Base-by-base conservation (phyloP, 495 filamentous ascomycete species). In the Neurospora tetraspora region DNA sequence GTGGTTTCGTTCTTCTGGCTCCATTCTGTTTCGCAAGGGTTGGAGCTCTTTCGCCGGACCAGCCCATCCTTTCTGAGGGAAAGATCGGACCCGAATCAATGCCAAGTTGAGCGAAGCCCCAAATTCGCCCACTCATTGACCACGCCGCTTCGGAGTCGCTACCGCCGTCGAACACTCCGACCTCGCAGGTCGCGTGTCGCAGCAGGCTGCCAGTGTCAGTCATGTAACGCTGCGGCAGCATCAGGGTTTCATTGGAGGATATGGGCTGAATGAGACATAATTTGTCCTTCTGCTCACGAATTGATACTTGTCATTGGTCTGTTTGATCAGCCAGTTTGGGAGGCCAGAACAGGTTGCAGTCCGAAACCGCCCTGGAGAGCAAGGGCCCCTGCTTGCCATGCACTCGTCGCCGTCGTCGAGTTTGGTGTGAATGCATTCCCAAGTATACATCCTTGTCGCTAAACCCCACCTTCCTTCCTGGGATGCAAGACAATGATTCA, bases 1-100 rank as follows among this genome's bases (percentile, higher is more conserved):
- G 68, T 72, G 72, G 71, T 43, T 76, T 71, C n/a, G 36, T 37
- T 34, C 61, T 68, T 39, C 42, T 59, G 71, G 73, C 70, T 77
- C 65, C 37, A 68, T 69, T 47, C 20, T 65, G 16, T 38, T 34
- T 74, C 36, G n/a, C 37, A 59, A 36, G 61, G 74, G 65, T 47
- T 12, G 27, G 53, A 4, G 23, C 45, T 12, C 23, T 53, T 53
- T 53, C 11, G 53, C 23, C 20, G 53, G 23, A 61, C 53, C 53
- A 61, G 5, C 53, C 53, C 20, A 31, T 61, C 23, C 53, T 65
- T 31, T 65, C 53, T 34, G 47, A 65, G 53, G 53, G 2, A 65
- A 65, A 65, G 53, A 65, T 65, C 27, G 53, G 53, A 65, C 16
- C 53, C 7, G 27, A 27, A 34, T 34, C 53, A 61, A 65, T 65